A percentile compares a stretch with the other conserved stretches of the same genome.
Evolutionary conservation across 495 filamentous ascomycete genomes (phyloP).

Genomic region (Penicillium ucsense): DNA sequence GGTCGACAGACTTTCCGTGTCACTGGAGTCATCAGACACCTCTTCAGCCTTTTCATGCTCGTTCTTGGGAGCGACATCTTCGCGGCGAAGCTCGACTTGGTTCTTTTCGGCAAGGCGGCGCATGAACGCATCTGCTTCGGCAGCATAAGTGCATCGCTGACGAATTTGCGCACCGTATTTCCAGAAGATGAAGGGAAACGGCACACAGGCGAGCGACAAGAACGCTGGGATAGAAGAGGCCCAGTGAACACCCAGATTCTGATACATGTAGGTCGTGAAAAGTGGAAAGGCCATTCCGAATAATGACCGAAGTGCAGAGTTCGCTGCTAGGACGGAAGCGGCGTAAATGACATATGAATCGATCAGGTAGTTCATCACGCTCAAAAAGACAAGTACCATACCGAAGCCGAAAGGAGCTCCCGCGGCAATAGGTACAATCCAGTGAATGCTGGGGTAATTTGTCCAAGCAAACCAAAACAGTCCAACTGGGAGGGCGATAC

Average conservation of each 20-base stretch:
- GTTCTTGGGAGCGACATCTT: constrained; percentile 7
- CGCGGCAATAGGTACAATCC: constrained; percentile 49
- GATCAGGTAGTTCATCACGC: constrained; percentile 63
- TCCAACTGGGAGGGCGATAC: constrained; percentile 30
- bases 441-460: constrained; percentile 55
- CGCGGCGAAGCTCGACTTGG: constrained; percentile 4
- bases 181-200: constrained; percentile 66
- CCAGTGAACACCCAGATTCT: constrained; percentile 66
- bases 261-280: constrained; percentile 68
- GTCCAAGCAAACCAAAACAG: constrained; percentile 60
- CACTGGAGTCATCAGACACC: constrained; percentile 4
- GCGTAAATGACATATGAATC: constrained; percentile 68
- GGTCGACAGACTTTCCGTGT: constrained; percentile 18
- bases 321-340: constrained; percentile 65
- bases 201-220: constrained; percentile 57
- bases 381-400: constrained; percentile 60
- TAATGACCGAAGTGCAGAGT: constrained; percentile 50
- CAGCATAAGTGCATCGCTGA: constrained; percentile 57
- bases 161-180: constrained; percentile 57
- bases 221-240: constrained; percentile 66
- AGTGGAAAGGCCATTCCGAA: constrained; percentile 72
- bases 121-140: constrained; percentile 31
- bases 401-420: constrained; percentile 60
- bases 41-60: constrained; percentile 4
- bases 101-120: constrained; percentile 19